Evolutionary conservation across 2,329 filamentous ascomycete genomes (phyloP), one percentile per base, ranked within the genome.

Genomic region (Allantophomopsis lycopodina): DNA sequence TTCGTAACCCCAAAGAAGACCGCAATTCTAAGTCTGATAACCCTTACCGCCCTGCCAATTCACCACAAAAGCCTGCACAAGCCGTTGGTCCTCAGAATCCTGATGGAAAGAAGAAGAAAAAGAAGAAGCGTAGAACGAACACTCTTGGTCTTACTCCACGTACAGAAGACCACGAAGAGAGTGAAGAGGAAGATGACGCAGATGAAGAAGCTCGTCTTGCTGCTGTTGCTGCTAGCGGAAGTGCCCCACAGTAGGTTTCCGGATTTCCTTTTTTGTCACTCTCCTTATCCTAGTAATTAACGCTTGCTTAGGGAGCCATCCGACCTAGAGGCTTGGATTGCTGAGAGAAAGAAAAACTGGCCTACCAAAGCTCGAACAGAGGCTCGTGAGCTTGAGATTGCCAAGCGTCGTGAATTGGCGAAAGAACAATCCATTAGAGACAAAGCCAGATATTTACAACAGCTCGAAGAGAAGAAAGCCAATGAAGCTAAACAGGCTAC

Each of bases 291-390:
- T 28, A 12, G 23, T 28, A 28, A 53, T 42, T 60, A 57, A 50
- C 46, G 20, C 34, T 8, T 37, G 17, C 30, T 70, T 49, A 58
- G 55, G 43, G 37, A 55, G 36, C 56, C 68, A 13, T 73, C 73
- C 42, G 87, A 95, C 53, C 69, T 95, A 40, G 71, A 76, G 17
- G 73, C 76, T 6, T 96, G 86, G 76, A 75, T 93, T 46, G 76
- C 76, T 37, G 86, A 94, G 57, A 76, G 89, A 43, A 81, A 71
- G 54, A 80, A 76, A 47, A 79, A 80, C 38, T 96, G 75, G 55
- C 89, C 89, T 2, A 95, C 88, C 2, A 74, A 76, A 55, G 74
- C 75, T 43, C 77, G 83, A 40, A 64, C 77, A 45, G 69, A 75
- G 44, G 74, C 74, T 46, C 83, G 73, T 58, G 72, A 74, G 46